Evolutionary conservation across 2,329 filamentous ascomycete genomes (phyloP).

Genomic region (Aspergillus floridensis): DNA sequence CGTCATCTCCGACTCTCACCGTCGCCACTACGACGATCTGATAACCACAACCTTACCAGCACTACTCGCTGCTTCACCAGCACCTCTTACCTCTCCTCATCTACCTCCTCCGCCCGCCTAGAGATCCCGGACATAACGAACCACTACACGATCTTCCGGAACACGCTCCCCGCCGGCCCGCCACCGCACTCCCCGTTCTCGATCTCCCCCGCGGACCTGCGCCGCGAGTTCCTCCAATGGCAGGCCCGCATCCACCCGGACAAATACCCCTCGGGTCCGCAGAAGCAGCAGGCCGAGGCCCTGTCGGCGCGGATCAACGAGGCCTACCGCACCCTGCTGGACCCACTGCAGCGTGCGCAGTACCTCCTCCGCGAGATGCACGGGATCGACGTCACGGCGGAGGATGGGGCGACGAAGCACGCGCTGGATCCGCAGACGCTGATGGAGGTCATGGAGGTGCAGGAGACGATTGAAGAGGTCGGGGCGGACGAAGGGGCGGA

Average conservation of each 20-base stretch:
- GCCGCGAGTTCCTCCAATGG: constrained; percentile 80
- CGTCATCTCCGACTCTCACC: not conserved
- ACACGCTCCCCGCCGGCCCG: constrained; percentile 71
- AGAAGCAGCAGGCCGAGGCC: constrained; percentile 66
- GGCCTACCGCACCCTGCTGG: constrained; percentile 79
- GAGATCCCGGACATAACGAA: constrained; percentile 48
- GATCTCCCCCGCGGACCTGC: constrained; percentile 67
- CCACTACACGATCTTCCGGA: constrained; percentile 86
- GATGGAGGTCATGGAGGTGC: constrained; percentile 81
- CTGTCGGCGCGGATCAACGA: constrained; percentile 84
- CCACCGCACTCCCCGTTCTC: constrained; percentile 75
- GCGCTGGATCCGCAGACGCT: constrained; percentile 69
- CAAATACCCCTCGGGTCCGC: constrained; percentile 47
- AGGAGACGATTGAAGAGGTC: constrained; percentile 70
- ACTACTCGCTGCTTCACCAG: not conserved
- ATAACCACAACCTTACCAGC: not conserved
- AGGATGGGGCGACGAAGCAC: constrained; percentile 70
- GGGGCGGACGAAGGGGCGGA: constrained; percentile 50
- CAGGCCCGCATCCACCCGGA: constrained; percentile 58
- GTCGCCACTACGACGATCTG: not conserved
- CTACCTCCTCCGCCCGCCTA: constrained; percentile 7
- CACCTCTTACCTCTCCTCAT: constrained; percentile 21
- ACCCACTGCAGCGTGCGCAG: constrained; percentile 80
- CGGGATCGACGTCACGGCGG: constrained; percentile 69
- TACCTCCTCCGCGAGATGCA: constrained; percentile 69